Evolutionary conservation across 257 asterid species (phyloP).

Genomic region (Fraxinus americana): DNA sequence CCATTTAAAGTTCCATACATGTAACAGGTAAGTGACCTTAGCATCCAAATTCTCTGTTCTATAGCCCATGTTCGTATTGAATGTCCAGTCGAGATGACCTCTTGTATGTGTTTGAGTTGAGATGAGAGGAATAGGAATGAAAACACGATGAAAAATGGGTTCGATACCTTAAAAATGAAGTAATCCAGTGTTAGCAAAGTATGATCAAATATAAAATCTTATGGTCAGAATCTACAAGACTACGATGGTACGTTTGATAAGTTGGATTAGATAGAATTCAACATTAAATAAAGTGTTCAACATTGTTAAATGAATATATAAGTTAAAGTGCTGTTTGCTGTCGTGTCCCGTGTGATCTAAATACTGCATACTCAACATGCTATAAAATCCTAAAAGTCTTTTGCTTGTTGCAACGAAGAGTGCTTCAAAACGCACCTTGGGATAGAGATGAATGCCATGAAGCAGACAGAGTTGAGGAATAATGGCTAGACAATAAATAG

Average conservation of each 20-base stretch:
- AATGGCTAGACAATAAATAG: slow-evolving; percentile 39
- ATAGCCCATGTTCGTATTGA: slow-evolving; percentile 50
- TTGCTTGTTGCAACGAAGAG: not conserved
- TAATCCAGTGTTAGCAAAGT: not conserved
- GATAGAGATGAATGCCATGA: slow-evolving; percentile 42
- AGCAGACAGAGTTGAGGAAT: slow-evolving; percentile 49
- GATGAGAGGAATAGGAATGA: slow-evolving; percentile 48
- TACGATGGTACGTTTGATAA: not conserved
- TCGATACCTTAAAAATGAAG: slow-evolving; percentile 45
- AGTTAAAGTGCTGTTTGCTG: not conserved
- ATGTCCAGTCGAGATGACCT: slow-evolving; percentile 46
- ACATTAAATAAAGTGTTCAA: not conserved
- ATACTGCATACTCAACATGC: slow-evolving; percentile 22
- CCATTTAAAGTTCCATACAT: slow-evolving; percentile 53
- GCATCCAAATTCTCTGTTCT: slow-evolving; percentile 68
- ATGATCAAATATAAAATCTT: slow-evolving; percentile 17
- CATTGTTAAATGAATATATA: not conserved
- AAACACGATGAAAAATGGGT: slow-evolving; percentile 49
- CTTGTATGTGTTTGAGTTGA: slow-evolving; percentile 50
- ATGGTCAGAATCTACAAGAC: slow-evolving; percentile 22
- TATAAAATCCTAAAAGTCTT: not conserved
- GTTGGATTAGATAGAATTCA: not conserved
- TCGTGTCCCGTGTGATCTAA: not conserved
- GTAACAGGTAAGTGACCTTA: slow-evolving; percentile 53
- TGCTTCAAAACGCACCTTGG: slow-evolving; percentile 34